Base-by-base conservation (phyloP, 2,329 filamentous ascomycete genomes). In the Penicillium sp. region DNA sequence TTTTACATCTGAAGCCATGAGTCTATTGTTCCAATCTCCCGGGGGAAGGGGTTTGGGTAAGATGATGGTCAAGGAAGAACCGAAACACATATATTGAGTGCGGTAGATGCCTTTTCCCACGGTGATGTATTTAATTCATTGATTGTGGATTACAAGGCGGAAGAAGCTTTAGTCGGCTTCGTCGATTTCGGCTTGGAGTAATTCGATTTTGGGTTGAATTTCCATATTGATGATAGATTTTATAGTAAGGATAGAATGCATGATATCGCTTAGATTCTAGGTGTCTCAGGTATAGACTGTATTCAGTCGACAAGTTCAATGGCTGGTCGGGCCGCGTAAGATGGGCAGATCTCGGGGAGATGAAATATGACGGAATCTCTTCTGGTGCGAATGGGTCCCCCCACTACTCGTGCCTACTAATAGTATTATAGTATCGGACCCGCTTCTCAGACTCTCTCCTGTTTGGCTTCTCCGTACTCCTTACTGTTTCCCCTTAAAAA, bases 11-110 rank as follows among this genome's bases (percentile, higher is more conserved):
- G 52, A 65, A 7, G 67, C 57, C 6, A 73, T 57, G 11, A 69
- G 42, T n/a, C 65, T 71, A 52, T 72, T 66, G 40, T 74, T 75
- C 71, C 70, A 76, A n/a, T 74, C 61, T n/a, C 69, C 71, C 37
- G 64, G 14, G 10, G 70, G 70, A 2, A 74, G 70, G 2, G 74
- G 45, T 6, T 60, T 55, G 0, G 68, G 71, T 2, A 71, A 59
- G 30, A 70, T 7, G 0, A 67, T 59, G 28, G 62, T 19, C 6
- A 74, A 62, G 4, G 69, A 68, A 48, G 72, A 71, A 6, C 61
- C 65, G 48, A 75, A 75, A 61, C 67, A 72, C 69, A 76, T 70
- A 48, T 74, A 70, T 19, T 72, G 68, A 0, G 51, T 25, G 38
- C 46, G 62, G 51, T 67, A 75, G 7, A 72, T 60, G 26, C 68